These are phyloP conservation scores for Gossypium sturtianum DNA, from an alignment of 345 rosid species.

Conservation along the genomic window DNA sequence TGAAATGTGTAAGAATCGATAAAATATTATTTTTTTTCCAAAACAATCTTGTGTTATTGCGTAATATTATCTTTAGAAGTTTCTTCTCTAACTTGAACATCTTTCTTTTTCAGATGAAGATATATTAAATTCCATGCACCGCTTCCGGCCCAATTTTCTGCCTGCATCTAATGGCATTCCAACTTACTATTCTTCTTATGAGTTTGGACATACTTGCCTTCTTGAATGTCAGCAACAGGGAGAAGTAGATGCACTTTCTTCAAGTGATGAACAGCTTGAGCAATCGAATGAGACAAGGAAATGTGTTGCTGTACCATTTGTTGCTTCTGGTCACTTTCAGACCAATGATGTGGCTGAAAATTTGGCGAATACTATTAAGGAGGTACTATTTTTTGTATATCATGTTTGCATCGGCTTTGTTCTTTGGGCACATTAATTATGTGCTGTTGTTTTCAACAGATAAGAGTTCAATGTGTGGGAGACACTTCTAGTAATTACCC, in stretches of 20 bases:
- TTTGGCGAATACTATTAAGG: conserved; percentile 44
- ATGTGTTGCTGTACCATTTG: conserved; percentile 71
- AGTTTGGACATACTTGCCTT: conserved; percentile 64
- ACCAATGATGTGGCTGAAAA: conserved; percentile 39
- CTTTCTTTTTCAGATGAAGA: conserved; percentile 68
- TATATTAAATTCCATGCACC: conserved; percentile 52
- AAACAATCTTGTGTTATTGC: background rate
- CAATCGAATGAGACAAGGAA: conserved; percentile 36
- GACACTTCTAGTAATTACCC: conserved; percentile 18
- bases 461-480: conserved; percentile 42
- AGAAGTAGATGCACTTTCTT: conserved; percentile 28
- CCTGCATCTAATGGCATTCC: conserved; percentile 43
- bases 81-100: background rate
- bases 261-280: conserved; percentile 36
- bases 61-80: background rate
- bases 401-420: background rate
- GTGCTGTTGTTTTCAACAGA: conserved; percentile 33
- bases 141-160: conserved; percentile 69
- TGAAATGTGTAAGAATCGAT: conserved; percentile 58
- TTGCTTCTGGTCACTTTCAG: conserved; percentile 47
- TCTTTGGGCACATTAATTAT: conserved; percentile 5
- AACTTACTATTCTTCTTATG: conserved; percentile 50
- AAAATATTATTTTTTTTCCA: conserved; percentile 6
- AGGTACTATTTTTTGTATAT: conserved; percentile 45
- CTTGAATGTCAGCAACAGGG: conserved; percentile 37